Evolutionary conservation across 768 basidiomycete species (phyloP).

Genomic region (Mycena alexandri): DNA sequence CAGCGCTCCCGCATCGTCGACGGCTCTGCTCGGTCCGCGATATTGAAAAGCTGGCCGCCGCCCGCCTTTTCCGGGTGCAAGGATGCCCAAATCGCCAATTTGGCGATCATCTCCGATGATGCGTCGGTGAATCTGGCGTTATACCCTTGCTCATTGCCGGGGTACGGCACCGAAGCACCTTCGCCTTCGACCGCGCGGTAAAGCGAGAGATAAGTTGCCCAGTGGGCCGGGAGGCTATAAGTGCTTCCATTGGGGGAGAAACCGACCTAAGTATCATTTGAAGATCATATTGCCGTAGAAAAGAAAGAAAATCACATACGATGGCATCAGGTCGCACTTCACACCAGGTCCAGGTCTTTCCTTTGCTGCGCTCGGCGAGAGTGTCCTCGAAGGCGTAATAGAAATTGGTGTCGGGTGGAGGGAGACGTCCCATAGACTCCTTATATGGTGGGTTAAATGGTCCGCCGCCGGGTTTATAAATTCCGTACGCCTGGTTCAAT

Average conservation of each 20-base stretch:
- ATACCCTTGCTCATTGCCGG: slow-evolving; percentile 20
- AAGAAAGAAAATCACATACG: not conserved
- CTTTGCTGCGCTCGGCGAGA: slow-evolving; percentile 29
- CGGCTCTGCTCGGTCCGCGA: slow-evolving; percentile 23
- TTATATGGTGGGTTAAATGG: slow-evolving; percentile 28
- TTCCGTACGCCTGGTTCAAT: slow-evolving; percentile 28
- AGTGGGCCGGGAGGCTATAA: slow-evolving; percentile 32
- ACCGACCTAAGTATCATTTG: slow-evolving; percentile 14
- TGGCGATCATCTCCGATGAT: slow-evolving; percentile 30
- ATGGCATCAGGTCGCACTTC: slow-evolving; percentile 32
- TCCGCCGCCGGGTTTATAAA: slow-evolving; percentile 30
- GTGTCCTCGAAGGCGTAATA: slow-evolving; percentile 30
- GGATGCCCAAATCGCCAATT: slow-evolving; percentile 31
- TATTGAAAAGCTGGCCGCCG: slow-evolving; percentile 29
- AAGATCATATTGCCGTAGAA: not conserved
- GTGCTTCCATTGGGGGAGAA: slow-evolving; percentile 34
- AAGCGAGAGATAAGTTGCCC: slow-evolving; percentile 32
- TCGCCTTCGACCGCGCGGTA: slow-evolving; percentile 32
- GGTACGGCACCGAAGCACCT: slow-evolving; percentile 31
- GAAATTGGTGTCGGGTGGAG: slow-evolving; percentile 26
- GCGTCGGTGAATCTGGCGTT: slow-evolving; percentile 32
- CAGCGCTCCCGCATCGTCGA: slow-evolving; percentile 35
- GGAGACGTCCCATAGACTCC: slow-evolving; percentile 34
- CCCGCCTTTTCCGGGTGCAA: slow-evolving; percentile 26
- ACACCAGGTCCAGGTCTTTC: slow-evolving; percentile 32